These are phyloP conservation scores for Synchytrium microbalum DNA, from an alignment of 371 early-diverging fungal genomes.

Conservation along the genomic window DNA sequence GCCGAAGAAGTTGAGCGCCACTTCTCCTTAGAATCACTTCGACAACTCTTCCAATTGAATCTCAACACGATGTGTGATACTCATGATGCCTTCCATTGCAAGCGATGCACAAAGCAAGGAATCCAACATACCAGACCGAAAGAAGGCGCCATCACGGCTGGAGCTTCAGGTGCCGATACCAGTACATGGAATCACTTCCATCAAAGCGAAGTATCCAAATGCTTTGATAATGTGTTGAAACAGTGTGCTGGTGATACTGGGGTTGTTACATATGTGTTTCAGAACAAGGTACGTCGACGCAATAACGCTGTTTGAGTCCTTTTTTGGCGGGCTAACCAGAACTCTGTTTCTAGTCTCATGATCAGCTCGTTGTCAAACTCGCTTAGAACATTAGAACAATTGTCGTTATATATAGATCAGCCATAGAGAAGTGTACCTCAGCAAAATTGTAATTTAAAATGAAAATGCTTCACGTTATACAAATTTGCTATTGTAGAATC, in stretches of 20 bases:
- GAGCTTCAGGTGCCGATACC: conserved; percentile 47
- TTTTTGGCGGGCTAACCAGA: background rate
- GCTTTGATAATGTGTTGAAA: conserved; percentile 68
- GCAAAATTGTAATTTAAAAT: no score
- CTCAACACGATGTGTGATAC: conserved; percentile 78
- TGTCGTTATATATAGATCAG: no score
- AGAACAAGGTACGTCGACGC: conserved; percentile 57
- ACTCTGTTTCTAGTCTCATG: background rate
- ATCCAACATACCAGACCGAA: conserved; percentile 35
- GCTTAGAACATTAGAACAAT: background rate
- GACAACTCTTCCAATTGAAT: conserved; percentile 77
- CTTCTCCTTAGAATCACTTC: conserved; percentile 81
- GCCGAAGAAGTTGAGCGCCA: conserved; percentile 85
- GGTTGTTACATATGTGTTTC: conserved; percentile 81
- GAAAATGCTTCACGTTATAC: no score
- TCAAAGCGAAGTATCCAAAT: conserved; percentile 53
- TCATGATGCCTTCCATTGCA: conserved; percentile 93
- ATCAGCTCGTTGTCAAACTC: background rate
- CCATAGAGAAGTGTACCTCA: no score
- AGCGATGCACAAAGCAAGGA: conserved; percentile 58
- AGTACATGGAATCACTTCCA: conserved; percentile 79
- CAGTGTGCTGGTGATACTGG: conserved; percentile 51
- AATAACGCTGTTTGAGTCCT: background rate
- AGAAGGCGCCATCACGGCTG: conserved; percentile 27
- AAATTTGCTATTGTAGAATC: no score